Conservation (phyloP, 257 asterid species). For the Solanum peruvianum region DNA sequence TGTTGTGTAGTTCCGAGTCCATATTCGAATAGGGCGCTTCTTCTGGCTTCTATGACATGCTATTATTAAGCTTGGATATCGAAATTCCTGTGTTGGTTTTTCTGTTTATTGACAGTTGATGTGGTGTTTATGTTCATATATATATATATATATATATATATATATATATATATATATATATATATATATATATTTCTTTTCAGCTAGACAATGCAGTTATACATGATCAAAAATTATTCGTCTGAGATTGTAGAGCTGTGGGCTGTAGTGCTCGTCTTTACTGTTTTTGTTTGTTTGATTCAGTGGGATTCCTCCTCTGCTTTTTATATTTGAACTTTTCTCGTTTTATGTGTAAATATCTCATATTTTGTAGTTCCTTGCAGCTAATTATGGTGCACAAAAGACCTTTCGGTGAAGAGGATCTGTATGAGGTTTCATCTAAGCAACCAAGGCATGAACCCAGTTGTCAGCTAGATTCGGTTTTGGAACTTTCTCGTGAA, state of each 20-base stretch:
- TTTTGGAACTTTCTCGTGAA: conserved; percentile 15
- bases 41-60: neutral
- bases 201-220: neutral
- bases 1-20: neutral
- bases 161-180: too few species aligned
- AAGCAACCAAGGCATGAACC: conserved; percentile 46
- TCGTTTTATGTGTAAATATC: neutral
- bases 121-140: neutral
- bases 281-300: neutral
- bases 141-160: too few species aligned
- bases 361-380: neutral
- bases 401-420: conserved; percentile 45
- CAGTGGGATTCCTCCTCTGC: neutral
- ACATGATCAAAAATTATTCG: neutral
- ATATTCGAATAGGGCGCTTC: neutral
- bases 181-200: neutral
- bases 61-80: neutral
- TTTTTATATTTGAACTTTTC: neutral
- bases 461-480: conserved; percentile 6
- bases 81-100: neutral
- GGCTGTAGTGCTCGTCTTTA: neutral
- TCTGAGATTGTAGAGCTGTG: neutral
- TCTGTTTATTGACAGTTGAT: neutral
- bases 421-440: conserved; percentile 41
- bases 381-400: conserved; percentile 46